A percentile compares a stretch with the other conserved stretches of the same genome.
These are phyloP conservation scores for Lipomyces oligophaga DNA, from an alignment of 805 yeast species.

Conservation along the genomic window DNA sequence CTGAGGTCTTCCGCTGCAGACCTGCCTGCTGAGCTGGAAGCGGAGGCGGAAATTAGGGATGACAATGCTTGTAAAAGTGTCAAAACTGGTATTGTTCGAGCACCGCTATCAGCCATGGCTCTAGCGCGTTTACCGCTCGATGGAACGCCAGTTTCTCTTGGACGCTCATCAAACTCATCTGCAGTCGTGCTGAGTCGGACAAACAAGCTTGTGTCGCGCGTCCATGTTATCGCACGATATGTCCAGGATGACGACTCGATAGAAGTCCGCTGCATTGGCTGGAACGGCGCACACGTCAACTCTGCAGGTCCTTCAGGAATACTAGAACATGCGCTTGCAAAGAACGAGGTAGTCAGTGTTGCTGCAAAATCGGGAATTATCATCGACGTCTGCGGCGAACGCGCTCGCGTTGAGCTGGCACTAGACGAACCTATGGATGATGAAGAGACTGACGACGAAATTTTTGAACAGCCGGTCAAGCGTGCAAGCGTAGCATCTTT, in stretches of 20 bases:
- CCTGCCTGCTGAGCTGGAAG: too few relatives aligned
- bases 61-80: neutral
- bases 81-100: slow-evolving; percentile 27
- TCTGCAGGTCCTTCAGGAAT: slow-evolving; percentile 48
- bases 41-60: neutral
- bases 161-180: slow-evolving; percentile 64
- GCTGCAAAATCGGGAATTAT: slow-evolving; percentile 61
- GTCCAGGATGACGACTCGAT: slow-evolving; percentile 42
- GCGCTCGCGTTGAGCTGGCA: slow-evolving; percentile 49
- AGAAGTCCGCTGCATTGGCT: slow-evolving; percentile 67
- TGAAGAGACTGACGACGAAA: slow-evolving; percentile 44
- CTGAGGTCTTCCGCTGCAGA: too few relatives aligned
- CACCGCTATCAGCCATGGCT: slow-evolving; percentile 41
- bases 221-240: slow-evolving; percentile 55
- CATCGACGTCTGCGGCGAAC: slow-evolving; percentile 68
- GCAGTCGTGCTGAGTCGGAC: slow-evolving; percentile 48
- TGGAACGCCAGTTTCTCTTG: slow-evolving; percentile 47
- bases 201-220: slow-evolving; percentile 60
- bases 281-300: slow-evolving; percentile 70
- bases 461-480: slow-evolving; percentile 9
- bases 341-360: slow-evolving; percentile 60
- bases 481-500: too few relatives aligned
- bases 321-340: slow-evolving; percentile 50
- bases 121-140: slow-evolving; percentile 43
- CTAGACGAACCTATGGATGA: slow-evolving; percentile 48